Evolutionary conservation across 2,329 filamentous ascomycete genomes (phyloP), one percentile per base, ranked within the genome.

Genomic region (Xylariaceae sp.): DNA sequence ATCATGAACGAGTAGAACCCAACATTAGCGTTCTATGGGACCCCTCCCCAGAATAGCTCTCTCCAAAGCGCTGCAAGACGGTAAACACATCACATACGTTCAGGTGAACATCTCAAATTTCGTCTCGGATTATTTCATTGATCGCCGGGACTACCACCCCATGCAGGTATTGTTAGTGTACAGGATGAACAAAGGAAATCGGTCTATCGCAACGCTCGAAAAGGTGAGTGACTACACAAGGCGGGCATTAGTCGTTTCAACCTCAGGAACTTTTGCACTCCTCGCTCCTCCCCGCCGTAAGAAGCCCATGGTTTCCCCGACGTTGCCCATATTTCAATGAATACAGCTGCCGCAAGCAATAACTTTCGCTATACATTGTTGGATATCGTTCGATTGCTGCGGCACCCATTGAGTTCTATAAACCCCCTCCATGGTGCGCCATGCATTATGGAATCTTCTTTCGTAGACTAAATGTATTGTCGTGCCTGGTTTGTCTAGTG

Each of bases 401-500:
- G 6, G 22, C 22, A 6, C 22, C 22, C 22, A 26, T 26, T 26
- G 6, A 6, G 11, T 26, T 49, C 47, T 49, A 49, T 49, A 42
- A 45, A 42, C 34, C 40, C 35, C 42, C 34, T 44, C 38, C 35
- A 51, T 42, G 45, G 47, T 48, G 47, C 47, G 38, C 50, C 47
- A 50, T 52, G 44, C 47, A 52, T 44, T 41, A 34, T 41, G 45
- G 44, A 34, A 9, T 42, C 39, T 28, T 34, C 29, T 34, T n/a
- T 38, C 39, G 22, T 32, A 42, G 48, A 43, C 42, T 47, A 48
- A 22, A 29, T 41, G 35, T 26, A 37, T 46, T 18, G 36, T 48
- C 34, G 38, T 31, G 37, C 32, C 24, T 11, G 28, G 15, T 28
- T 35, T 12, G 22, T 56, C 72, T 73, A 80, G 68, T 80, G 79